A percentile compares a stretch with the other conserved stretches of the same genome.
Evolutionary conservation across 2,329 filamentous ascomycete species (phyloP).

Genomic region (Thielaviopsis euricoi): DNA sequence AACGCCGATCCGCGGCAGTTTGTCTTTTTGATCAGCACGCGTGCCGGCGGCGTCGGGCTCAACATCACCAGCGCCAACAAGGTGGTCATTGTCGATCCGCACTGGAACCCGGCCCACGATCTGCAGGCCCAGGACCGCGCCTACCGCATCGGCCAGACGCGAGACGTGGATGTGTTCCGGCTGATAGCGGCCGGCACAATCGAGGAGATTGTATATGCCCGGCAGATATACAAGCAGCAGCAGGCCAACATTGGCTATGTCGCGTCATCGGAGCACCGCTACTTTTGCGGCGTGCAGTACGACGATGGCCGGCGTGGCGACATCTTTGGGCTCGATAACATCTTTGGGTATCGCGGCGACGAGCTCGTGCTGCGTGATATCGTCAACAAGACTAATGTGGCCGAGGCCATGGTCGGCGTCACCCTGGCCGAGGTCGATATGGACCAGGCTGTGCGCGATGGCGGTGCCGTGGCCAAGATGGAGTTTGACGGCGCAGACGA

Average conservation of each 20-base stretch:
- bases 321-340: slow-evolving; percentile 77
- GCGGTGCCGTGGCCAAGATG: slow-evolving; percentile 24
- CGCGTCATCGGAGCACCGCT: slow-evolving; percentile 77
- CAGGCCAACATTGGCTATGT: slow-evolving; percentile 96
- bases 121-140: slow-evolving; percentile 92
- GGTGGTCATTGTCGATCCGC: slow-evolving; percentile 90
- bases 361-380: slow-evolving; percentile 81
- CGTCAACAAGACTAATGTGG: slow-evolving; percentile 95
- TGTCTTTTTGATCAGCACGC: slow-evolving; percentile 89
- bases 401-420: slow-evolving; percentile 77
- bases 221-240: slow-evolving; percentile 98
- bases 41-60: slow-evolving; percentile 79
- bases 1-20: slow-evolving; percentile 78
- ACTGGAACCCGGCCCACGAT: slow-evolving; percentile 94
- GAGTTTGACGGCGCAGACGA: slow-evolving; percentile 24
- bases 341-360: slow-evolving; percentile 68
- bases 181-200: slow-evolving; percentile 83
- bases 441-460: slow-evolving; percentile 40
- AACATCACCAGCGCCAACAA: slow-evolving; percentile 98
- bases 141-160: slow-evolving; percentile 82
- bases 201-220: slow-evolving; percentile 91
- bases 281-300: slow-evolving; percentile 89
- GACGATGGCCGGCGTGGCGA: slow-evolving; percentile 71
- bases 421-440: slow-evolving; percentile 62
- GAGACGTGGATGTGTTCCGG: slow-evolving; percentile 90